Base-by-base conservation (phyloP, 2,329 filamentous ascomycete species). In the Aspergillus awamori region DNA sequence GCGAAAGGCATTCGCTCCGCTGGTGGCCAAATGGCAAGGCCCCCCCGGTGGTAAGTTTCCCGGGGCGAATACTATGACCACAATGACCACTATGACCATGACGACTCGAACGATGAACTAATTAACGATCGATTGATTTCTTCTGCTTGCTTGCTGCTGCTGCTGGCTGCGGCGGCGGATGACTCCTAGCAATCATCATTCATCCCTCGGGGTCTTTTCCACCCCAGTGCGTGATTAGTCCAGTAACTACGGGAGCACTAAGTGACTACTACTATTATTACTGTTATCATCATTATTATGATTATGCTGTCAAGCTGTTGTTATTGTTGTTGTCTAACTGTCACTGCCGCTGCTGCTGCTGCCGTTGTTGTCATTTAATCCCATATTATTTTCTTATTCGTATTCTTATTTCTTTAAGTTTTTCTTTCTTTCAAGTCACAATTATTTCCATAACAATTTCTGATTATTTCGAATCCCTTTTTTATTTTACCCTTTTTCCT, bases 1-100 rank as follows among this genome's bases (percentile, higher is more conserved):
- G 48, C 43, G 38, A 55, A 51, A 33, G 58, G 43, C 41, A 22
- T 26, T 39, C 24, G 26, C 41, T 55, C 28, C 41, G 38, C 51
- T 39, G 59, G 65, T 67, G 59, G 63, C 61, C 65, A 63, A 60
- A 65, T 53, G 48, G 53, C 33, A 33, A 51, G 26, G n/a, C n/a
- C 33, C 20, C 20, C 33, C 15, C 22, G n/a, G 43, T 57, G 55
- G 55, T 51, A 57, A 51, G 22, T 53, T 47, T 57, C 30, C 56
- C 43, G 53, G 53, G 53, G 41, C 53, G 53, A 36, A 36, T 36
- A 36, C 33, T 36, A 56, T 39, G 20, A 20, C 20, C 20, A 55
- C 53, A 45, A 49, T 49, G 47, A 49, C 47, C 47, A 49, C 47
- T 39, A 55, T 39, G 53, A 56, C 36, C n/a, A 45, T 15, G 22